Percentiles rank a stretch among this genome's conserved stretches.
phyloP scores from a whole-genome alignment of 495 filamentous ascomycete species.

The Usnea hakonensis region DNA sequence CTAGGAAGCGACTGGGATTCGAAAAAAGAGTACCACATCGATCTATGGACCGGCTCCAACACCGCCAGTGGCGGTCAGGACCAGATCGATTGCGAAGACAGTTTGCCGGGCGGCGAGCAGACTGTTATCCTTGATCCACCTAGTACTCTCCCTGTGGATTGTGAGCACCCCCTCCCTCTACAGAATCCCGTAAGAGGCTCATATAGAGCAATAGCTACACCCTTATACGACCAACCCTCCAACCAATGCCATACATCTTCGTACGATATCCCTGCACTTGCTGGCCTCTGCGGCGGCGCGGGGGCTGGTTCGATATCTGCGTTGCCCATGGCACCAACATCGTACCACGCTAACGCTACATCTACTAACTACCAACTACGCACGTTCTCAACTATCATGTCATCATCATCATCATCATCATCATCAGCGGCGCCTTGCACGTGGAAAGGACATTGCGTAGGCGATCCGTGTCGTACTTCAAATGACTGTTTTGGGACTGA shows the following conservation, averaged over 20 bases:
- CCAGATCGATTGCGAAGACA: constrained; percentile 34
- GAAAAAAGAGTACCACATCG: constrained; percentile 30
- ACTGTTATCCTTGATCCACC: constrained; percentile 17
- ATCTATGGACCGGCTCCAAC: constrained; percentile 38
- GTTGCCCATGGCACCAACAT: not conserved
- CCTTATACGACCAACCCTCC: constrained; percentile 8
- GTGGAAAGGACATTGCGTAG: constrained; percentile 21
- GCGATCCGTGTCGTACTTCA: not conserved
- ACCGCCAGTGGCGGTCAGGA: constrained; percentile 25
- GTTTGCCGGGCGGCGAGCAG: constrained; percentile 17
- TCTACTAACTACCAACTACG: not conserved
- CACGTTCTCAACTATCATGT: not conserved
- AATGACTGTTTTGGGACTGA: not conserved
- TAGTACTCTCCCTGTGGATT: constrained; percentile 13
- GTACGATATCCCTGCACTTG: constrained; percentile 1
- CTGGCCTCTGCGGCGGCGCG: constrained; percentile 13
- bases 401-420: not conserved
- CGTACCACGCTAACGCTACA: not conserved
- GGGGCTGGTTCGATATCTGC: not conserved
- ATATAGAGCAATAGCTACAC: not conserved
- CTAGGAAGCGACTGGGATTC: constrained; percentile 28
- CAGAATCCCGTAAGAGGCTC: too few species aligned
- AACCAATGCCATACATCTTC: constrained; percentile 3
- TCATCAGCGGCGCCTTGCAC: not conserved
- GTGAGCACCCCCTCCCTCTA: not conserved